phyloP scores from a whole-genome alignment of 768 basidiomycete species.

The Tricholoma matsutake region DNA sequence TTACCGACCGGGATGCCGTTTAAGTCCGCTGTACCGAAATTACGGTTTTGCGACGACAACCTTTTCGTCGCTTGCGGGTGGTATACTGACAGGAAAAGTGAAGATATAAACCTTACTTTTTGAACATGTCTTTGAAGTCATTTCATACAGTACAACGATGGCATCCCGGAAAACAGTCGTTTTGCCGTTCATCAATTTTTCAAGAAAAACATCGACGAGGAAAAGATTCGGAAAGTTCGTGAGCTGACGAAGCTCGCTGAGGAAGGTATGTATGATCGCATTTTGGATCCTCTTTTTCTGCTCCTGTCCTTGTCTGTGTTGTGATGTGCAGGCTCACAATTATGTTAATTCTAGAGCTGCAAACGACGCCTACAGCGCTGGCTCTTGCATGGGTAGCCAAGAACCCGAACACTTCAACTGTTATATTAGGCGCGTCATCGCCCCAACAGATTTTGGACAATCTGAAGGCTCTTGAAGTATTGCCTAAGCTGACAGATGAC shows the following conservation, averaged over 20 bases:
- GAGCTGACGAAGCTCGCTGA: constrained; percentile 64
- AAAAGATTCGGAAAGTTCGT: constrained; percentile 65
- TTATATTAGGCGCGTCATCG: constrained; percentile 65
- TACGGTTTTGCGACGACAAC: constrained; percentile 66
- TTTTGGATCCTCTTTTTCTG: not conserved
- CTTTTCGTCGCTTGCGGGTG: constrained; percentile 67
- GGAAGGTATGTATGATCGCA: constrained; percentile 35
- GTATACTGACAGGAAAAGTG: constrained; percentile 73
- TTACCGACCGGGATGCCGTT: not conserved
- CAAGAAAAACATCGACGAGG: constrained; percentile 50
- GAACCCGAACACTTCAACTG: constrained; percentile 62
- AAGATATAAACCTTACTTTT: not conserved
- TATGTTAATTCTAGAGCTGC: constrained; percentile 39
- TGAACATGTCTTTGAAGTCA: constrained; percentile 8
- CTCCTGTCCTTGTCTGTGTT: not conserved
- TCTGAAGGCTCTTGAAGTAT: constrained; percentile 65
- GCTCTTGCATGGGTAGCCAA: constrained; percentile 75
- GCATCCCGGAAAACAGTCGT: constrained; percentile 67
- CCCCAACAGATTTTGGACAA: constrained; percentile 65
- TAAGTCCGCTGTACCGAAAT: constrained; percentile 58
- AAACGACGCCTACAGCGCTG: constrained; percentile 57
- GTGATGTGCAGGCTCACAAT: not conserved
- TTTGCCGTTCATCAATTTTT: constrained; percentile 52
- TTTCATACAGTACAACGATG: constrained; percentile 56
- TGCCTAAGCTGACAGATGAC: constrained; percentile 68